phyloP scores from a whole-genome alignment of 2,329 filamentous ascomycete genomes.

The Cercospora brassicicola region DNA sequence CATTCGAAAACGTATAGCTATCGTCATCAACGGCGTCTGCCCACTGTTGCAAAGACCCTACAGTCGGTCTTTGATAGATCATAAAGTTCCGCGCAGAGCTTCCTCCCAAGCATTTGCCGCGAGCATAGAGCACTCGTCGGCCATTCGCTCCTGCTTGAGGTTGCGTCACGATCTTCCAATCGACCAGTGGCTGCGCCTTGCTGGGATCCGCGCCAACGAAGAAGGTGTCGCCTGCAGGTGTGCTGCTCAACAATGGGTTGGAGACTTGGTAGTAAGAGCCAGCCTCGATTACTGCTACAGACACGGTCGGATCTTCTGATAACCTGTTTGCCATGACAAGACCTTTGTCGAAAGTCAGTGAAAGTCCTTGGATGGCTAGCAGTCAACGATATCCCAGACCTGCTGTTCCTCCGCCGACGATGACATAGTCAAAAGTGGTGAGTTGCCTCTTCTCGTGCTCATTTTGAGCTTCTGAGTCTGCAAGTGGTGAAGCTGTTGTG shows the following conservation, averaged over 20 bases:
- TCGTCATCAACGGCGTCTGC: conserved; percentile 41
- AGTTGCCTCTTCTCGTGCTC: conserved; percentile 5
- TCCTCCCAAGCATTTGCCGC: conserved; percentile 37
- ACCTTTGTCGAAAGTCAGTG: background rate
- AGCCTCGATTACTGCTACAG: conserved; percentile 26
- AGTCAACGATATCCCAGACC: conserved; percentile 1
- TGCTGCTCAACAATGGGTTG: background rate
- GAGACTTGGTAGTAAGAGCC: conserved; percentile 34
- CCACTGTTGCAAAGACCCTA: conserved; percentile 23
- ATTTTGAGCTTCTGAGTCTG: background rate
- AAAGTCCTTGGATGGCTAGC: background rate
- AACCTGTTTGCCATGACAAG: conserved; percentile 27
- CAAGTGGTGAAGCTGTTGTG: background rate
- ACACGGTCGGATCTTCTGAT: conserved; percentile 15
- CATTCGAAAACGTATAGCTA: conserved; percentile 23
- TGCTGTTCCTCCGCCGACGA: conserved; percentile 28
- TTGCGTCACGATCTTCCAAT: conserved; percentile 29
- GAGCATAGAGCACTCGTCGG: conserved; percentile 30
- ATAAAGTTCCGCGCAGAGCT: conserved; percentile 25
- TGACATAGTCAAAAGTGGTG: conserved; percentile 20
- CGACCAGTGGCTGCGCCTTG: conserved; percentile 14
- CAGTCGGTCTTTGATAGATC: conserved; percentile 24
- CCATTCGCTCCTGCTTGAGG: conserved; percentile 27
- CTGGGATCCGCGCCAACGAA: conserved; percentile 7
- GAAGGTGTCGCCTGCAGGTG: conserved; percentile 3